Conservation (phyloP, 2,329 filamentous ascomycete species). For the Tolypocladium tundrense region DNA sequence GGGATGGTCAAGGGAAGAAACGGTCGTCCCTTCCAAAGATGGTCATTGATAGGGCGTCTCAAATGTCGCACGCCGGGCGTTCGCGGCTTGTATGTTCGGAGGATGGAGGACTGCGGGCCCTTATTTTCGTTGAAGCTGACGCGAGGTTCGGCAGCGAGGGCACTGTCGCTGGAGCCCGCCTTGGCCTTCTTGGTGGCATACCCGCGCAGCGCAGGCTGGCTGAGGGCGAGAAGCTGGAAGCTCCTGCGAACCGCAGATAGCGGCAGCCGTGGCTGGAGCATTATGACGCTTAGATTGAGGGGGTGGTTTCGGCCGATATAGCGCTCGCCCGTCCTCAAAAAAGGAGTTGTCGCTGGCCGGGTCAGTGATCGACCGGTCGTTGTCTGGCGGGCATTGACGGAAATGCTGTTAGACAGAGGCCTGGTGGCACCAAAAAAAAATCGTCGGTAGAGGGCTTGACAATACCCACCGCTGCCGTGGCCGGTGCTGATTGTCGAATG, state of each 20-base stretch:
- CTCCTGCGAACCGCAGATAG: constrained; percentile 17
- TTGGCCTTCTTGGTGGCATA: constrained; percentile 19
- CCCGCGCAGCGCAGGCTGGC: constrained; percentile 14
- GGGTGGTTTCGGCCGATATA: not conserved
- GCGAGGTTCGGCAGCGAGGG: constrained; percentile 10
- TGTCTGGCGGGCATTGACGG: not conserved
- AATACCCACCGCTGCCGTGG: not conserved
- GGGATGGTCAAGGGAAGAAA: constrained; percentile 75
- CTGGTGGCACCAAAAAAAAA: not conserved
- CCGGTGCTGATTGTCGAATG: not conserved
- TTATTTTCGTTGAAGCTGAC: constrained; percentile 10
- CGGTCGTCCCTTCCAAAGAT: constrained; percentile 89
- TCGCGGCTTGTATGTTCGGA: constrained; percentile 86
- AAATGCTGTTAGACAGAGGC: not conserved
- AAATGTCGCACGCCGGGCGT: constrained; percentile 90
- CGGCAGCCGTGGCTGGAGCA: constrained; percentile 21
- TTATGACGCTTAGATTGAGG: constrained; percentile 6
- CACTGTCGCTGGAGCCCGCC: constrained; percentile 6
- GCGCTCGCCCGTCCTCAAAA: not conserved
- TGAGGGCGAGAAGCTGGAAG: constrained; percentile 17
- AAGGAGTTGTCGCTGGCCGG: not conserved
- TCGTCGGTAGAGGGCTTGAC: not conserved
- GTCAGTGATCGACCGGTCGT: not conserved
- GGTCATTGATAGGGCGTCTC: constrained; percentile 85
- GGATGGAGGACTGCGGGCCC: constrained; percentile 27